These are phyloP conservation scores for Paramyrothecium sp. DNA, from an alignment of 2,329 filamentous ascomycete species.

Conservation along the genomic window DNA sequence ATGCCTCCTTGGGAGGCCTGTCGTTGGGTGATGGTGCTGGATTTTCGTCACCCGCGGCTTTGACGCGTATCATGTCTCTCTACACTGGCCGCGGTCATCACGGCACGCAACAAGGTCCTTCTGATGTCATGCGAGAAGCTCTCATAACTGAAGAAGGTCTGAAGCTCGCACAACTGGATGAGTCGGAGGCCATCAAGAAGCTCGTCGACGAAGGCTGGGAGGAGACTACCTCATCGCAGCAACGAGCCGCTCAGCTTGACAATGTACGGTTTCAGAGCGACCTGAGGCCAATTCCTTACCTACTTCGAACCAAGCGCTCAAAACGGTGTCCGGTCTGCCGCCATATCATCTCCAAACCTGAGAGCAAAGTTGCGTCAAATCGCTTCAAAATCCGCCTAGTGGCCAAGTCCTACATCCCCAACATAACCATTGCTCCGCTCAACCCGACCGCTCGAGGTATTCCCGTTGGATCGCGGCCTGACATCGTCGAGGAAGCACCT, in stretches of 20 bases:
- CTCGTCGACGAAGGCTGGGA: conserved; percentile 62
- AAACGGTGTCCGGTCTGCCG: conserved; percentile 92
- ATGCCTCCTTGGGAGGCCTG: conserved; percentile 49
- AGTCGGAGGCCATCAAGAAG: conserved; percentile 58
- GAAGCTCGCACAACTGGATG: conserved; percentile 58
- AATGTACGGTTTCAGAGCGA: conserved; percentile 67
- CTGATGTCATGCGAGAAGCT: conserved; percentile 79
- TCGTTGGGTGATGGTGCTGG: conserved; percentile 40
- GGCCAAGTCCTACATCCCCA: conserved; percentile 84
- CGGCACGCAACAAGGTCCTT: conserved; percentile 63
- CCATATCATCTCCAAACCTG: conserved; percentile 93
- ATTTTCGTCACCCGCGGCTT: conserved; percentile 73
- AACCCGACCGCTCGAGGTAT: conserved; percentile 33
- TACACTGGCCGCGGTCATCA: conserved; percentile 68
- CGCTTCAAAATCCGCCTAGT: conserved; percentile 92
- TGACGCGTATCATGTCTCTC: conserved; percentile 87
- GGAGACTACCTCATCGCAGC: conserved; percentile 51
- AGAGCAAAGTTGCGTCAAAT: conserved; percentile 83
- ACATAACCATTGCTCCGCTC: conserved; percentile 70
- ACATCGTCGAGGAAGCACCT: conserved; percentile 26
- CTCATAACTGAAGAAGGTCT: conserved; percentile 69
- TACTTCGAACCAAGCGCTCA: conserved; percentile 86
- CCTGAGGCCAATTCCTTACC: conserved; percentile 76
- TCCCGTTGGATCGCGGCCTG: conserved; percentile 31
- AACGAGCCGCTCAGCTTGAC: conserved; percentile 48